These are phyloP conservation scores for Claviceps sp. DNA, from an alignment of 2,329 filamentous ascomycete genomes.

Conservation along the genomic window DNA sequence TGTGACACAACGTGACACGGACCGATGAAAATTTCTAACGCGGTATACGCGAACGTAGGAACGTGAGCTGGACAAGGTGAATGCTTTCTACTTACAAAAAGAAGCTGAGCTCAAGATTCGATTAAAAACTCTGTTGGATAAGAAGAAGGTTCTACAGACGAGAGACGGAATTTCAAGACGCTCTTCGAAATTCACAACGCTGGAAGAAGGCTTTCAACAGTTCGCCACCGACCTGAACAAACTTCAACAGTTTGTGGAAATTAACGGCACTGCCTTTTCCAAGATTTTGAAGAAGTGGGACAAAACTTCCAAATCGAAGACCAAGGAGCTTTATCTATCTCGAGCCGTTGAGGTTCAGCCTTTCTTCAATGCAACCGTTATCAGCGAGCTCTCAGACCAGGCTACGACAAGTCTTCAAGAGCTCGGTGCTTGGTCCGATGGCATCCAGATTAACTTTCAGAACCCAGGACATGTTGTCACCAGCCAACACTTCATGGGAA, in stretches of 20 bases:
- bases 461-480: conserved; percentile 49
- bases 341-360: conserved; percentile 94
- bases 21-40: conserved; percentile 1
- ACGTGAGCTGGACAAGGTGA: conserved; percentile 95
- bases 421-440: conserved; percentile 91
- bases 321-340: conserved; percentile 93
- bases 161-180: conserved; percentile 69
- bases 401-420: conserved; percentile 93
- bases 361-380: conserved; percentile 94
- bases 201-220: conserved; percentile 94
- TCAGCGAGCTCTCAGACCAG: conserved; percentile 91
- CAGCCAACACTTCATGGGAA: conserved; percentile 52
- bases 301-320: conserved; percentile 97
- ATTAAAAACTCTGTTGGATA: conserved; percentile 82
- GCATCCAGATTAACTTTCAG: conserved; percentile 80
- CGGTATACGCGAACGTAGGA: conserved; percentile 42
- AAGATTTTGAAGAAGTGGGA: conserved; percentile 99
- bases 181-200: conserved; percentile 83
- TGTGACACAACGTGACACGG: background rate
- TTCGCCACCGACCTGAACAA: conserved; percentile 96
- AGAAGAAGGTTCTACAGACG: conserved; percentile 82
- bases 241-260: conserved; percentile 94
- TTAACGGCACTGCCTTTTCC: conserved; percentile 94
- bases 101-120: conserved; percentile 96
- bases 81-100: conserved; percentile 94